Percentiles rank a stretch among this genome's conserved stretches.
phyloP scores from a whole-genome alignment of 2,329 filamentous ascomycete species.

The Mycosphaerella arachidis region DNA sequence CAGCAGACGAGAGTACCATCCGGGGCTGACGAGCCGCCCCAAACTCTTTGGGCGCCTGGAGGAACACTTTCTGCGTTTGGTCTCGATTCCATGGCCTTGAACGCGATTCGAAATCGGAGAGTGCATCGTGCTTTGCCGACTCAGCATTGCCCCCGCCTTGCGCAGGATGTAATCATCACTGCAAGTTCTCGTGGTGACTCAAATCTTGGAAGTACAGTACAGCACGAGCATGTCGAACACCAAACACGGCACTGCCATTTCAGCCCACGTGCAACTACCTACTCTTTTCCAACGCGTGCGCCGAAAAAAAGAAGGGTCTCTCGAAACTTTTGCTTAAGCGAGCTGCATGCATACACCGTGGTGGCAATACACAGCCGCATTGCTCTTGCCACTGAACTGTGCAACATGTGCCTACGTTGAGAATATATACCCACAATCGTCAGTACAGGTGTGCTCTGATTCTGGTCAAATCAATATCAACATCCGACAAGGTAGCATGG shows the following conservation, averaged over 20 bases:
- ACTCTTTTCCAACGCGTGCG: neutral
- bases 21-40: conserved; percentile 5
- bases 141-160: neutral
- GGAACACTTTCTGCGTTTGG: no score
- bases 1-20: neutral
- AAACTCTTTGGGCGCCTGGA: neutral
- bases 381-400: neutral
- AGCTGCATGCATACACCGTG: neutral
- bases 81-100: no score
- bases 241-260: neutral
- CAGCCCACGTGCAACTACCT: neutral
- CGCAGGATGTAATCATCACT: neutral
- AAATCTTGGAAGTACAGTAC: neutral
- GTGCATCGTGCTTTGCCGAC: neutral
- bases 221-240: neutral
- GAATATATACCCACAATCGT: no score
- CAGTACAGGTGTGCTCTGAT: no score
- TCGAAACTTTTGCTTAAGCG: neutral
- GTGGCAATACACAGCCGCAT: neutral
- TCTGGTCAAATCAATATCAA: no score
- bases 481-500: no score
- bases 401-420: neutral
- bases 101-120: no score
- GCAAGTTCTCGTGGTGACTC: neutral
- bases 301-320: neutral